These are phyloP conservation scores for Paramecium octaurelia DNA, from an alignment of 73 alveolate species.

Conservation along the genomic window DNA sequence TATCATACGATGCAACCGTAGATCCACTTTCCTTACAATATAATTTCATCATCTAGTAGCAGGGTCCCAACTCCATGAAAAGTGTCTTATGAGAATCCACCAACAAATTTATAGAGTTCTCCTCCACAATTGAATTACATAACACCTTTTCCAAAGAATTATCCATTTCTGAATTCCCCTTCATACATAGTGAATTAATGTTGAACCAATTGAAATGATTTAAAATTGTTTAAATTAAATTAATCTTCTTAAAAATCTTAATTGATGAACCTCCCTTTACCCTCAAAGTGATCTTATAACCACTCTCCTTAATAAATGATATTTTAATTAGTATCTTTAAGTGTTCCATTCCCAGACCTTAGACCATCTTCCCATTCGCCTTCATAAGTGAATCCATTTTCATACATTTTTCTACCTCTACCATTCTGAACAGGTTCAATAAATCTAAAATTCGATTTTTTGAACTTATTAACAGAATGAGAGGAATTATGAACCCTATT, in stretches of 20 bases:
- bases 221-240: background rate
- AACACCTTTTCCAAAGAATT: background rate
- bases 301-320: conserved; percentile 59
- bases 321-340: background rate
- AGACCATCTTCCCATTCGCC: conserved; percentile 48
- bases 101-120: background rate
- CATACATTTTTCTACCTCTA: conserved; percentile 13
- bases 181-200: background rate
- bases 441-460: background rate
- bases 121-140: background rate
- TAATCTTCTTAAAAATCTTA: conserved; percentile 12
- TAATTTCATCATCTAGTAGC: background rate
- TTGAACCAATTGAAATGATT: background rate
- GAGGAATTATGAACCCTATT: background rate
- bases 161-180: conserved; percentile 30
- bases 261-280: conserved; percentile 46
- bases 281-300: conserved; percentile 30
- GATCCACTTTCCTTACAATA: background rate
- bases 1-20: background rate
- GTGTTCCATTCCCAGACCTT: conserved; percentile 55
- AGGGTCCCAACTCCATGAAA: conserved; percentile 6
- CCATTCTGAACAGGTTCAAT: background rate
- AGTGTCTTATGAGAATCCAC: background rate
- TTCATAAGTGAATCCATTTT: conserved; percentile 49
- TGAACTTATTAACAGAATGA: background rate